phyloP scores from a whole-genome alignment of 2,329 filamentous ascomycete genomes.

The Cucurbitaria berberidis region DNA sequence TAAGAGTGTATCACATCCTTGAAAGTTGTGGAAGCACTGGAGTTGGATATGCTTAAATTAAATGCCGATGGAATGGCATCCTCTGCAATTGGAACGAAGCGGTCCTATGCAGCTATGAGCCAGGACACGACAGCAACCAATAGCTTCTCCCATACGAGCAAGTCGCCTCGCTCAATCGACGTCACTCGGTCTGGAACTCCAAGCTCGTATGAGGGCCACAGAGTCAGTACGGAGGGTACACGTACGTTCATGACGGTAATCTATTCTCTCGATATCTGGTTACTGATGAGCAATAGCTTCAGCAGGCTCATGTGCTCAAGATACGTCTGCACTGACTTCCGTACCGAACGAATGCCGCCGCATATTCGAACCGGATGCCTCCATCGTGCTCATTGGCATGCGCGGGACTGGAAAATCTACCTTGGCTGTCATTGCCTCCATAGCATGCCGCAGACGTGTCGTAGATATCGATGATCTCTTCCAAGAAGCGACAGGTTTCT shows the following conservation, averaged over 20 bases:
- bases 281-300: constrained; percentile 24
- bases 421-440: constrained; percentile 75
- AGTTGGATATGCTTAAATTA: neutral
- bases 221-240: constrained; percentile 11
- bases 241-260: constrained; percentile 9
- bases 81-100: constrained; percentile 35
- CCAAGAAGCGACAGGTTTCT: constrained; percentile 66
- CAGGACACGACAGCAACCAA: constrained; percentile 17
- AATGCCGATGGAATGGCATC: constrained; percentile 29
- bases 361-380: constrained; percentile 66
- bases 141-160: constrained; percentile 6
- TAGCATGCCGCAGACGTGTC: constrained; percentile 70
- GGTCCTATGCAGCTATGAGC: constrained; percentile 33
- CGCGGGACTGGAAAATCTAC: constrained; percentile 78
- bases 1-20: neutral
- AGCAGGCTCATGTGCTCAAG: constrained; percentile 32
- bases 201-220: constrained; percentile 7
- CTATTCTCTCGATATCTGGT: neutral
- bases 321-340: constrained; percentile 30
- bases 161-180: constrained; percentile 1
- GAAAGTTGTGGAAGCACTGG: neutral
- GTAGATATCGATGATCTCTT: constrained; percentile 74
- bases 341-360: constrained; percentile 33
- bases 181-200: constrained; percentile 1
- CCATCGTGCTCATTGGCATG: constrained; percentile 75